Percentiles rank a stretch among this genome's conserved stretches.
These are phyloP conservation scores for Ogataea thermomethanolica DNA, from an alignment of 805 yeast genomes.

Conservation along the genomic window DNA sequence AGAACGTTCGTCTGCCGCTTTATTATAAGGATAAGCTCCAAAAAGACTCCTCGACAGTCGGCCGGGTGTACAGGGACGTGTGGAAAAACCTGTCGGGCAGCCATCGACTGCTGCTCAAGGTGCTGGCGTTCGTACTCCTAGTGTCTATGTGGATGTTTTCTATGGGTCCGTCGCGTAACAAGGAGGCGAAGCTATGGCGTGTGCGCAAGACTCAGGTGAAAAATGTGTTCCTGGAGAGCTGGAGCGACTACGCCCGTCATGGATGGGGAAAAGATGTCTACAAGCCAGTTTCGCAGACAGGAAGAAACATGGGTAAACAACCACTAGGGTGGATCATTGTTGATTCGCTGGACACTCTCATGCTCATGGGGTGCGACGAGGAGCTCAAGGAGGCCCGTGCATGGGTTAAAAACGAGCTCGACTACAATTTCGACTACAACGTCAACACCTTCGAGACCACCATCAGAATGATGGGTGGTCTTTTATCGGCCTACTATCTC, in stretches of 20 bases:
- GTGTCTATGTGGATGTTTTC: conserved; percentile 16
- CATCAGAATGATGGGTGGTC: conserved; percentile 89
- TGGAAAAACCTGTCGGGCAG: conserved; percentile 18
- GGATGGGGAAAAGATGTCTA: conserved; percentile 88
- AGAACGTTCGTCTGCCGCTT: conserved; percentile 39
- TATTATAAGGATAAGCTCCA: conserved; percentile 51
- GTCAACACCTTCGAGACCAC: conserved; percentile 93
- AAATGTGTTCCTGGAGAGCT: conserved; percentile 66
- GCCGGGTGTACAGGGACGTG: conserved; percentile 12
- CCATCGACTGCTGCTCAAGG: conserved; percentile 39
- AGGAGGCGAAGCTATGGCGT: conserved; percentile 38
- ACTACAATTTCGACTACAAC: conserved; percentile 66
- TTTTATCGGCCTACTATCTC: conserved; percentile 76
- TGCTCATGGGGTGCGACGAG: conserved; percentile 66
- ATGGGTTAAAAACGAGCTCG: conserved; percentile 72
- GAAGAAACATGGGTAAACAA: conserved; percentile 69
- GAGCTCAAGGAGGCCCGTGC: conserved; percentile 61
- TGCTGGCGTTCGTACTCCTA: conserved; percentile 41
- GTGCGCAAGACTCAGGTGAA: conserved; percentile 55
- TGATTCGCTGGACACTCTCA: conserved; percentile 79
- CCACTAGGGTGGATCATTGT: conserved; percentile 95
- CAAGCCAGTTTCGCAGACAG: conserved; percentile 58
- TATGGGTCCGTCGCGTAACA: conserved; percentile 4
- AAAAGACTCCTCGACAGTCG: conserved; percentile 15
- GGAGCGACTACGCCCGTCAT: conserved; percentile 69